phyloP scores from a whole-genome alignment of 75 land plant genomes.

The Pinus taeda region DNA sequence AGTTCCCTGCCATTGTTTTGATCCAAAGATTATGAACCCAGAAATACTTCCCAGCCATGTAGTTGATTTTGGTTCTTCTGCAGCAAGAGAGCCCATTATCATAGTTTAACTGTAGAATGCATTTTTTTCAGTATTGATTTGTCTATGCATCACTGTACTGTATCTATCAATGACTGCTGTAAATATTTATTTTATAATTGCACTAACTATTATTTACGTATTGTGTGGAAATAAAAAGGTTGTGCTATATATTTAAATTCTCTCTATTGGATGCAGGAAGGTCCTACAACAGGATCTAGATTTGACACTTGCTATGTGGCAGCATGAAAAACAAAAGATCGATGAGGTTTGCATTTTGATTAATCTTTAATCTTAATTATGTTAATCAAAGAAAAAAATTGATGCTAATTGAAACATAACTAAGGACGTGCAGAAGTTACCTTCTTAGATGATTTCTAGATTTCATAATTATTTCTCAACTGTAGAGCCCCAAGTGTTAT shows the following conservation, averaged over 20 bases:
- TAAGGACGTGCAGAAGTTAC: neutral
- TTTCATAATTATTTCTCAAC: neutral
- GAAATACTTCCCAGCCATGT: neutral
- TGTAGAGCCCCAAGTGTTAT: neutral
- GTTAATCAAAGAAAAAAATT: neutral
- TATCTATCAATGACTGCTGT: neutral
- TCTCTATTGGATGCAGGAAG: slow-evolving; percentile 43
- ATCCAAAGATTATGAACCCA: neutral
- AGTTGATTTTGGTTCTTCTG: neutral
- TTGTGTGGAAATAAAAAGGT: no score
- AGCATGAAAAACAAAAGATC: slow-evolving; percentile 82
- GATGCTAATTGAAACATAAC: neutral
- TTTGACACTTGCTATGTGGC: slow-evolving; percentile 73
- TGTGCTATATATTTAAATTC: no score
- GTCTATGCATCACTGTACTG: neutral
- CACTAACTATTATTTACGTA: neutral
- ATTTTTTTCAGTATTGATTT: neutral
- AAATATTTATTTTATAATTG: neutral
- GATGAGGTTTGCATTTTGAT: slow-evolving; percentile 43
- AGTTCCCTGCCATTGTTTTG: neutral
- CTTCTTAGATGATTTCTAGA: neutral
- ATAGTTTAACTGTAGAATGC: neutral
- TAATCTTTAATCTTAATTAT: neutral
- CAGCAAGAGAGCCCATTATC: neutral
- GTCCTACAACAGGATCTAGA: slow-evolving; percentile 87